Evolutionary conservation across 225 moss, liverwort and hornwort species (phyloP).

Genomic region (Pseudisothecium myosuroides): DNA sequence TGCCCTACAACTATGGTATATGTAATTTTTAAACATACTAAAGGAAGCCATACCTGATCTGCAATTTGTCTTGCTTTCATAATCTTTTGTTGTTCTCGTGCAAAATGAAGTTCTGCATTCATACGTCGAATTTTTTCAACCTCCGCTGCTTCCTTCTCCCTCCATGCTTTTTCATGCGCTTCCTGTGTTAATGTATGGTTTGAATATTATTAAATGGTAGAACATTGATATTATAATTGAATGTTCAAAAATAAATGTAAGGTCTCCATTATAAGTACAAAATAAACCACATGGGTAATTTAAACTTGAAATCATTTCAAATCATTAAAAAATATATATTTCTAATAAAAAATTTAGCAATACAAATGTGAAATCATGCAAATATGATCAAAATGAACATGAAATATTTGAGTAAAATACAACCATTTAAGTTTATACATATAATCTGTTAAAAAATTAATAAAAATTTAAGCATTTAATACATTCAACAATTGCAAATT

Average conservation of each 20-base stretch:
- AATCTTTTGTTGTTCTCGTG: conserved; percentile 77
- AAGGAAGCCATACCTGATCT: conserved; percentile 7
- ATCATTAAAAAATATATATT: background rate
- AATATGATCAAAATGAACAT: no score
- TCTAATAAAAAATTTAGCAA: no score
- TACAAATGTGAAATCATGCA: no score
- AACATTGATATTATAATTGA: background rate
- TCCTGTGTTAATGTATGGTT: background rate
- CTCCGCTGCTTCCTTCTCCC: conserved; percentile 74
- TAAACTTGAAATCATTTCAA: background rate
- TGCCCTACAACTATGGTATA: no score
- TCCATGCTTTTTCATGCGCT: conserved; percentile 82
- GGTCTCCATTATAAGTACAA: rapidly evolving
- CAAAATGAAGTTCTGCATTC: conserved; percentile 53
- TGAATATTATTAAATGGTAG: background rate
- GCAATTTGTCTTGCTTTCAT: conserved; percentile 70
- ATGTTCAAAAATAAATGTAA: background rate
- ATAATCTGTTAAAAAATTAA: background rate
- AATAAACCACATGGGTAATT: background rate
- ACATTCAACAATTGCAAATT: no score
- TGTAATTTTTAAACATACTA: rapidly evolving
- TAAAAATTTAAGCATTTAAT: background rate
- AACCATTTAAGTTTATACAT: background rate
- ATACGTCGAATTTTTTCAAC: conserved; percentile 63
- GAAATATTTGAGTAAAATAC: background rate